Percentiles rank a stretch among this genome's conserved stretches.
Conservation (phyloP, 352 stramenopile species). For the Globisporangium megalacanthum region DNA sequence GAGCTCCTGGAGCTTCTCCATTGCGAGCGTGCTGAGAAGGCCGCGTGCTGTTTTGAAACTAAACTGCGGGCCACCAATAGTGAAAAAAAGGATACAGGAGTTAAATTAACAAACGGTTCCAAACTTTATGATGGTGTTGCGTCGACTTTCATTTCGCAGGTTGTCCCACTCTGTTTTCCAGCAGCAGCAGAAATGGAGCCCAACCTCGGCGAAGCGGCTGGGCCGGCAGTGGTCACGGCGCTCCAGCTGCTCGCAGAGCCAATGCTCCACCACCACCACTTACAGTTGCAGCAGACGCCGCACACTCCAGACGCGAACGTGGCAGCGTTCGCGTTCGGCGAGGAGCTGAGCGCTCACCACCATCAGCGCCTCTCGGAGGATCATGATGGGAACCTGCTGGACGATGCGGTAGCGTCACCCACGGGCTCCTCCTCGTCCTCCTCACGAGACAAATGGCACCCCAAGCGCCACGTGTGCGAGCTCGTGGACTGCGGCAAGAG, state of each 20-base stretch:
- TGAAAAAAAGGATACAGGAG: no score
- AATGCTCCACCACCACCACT: slow-evolving; percentile 4
- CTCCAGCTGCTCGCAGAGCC: slow-evolving; percentile 4
- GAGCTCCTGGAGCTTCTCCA: slow-evolving; percentile 88
- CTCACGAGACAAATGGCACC: slow-evolving; percentile 47
- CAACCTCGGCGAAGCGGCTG: not conserved
- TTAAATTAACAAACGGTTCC: no score
- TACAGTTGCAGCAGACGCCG: not conserved
- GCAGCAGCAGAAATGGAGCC: no score
- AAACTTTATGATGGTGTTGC: no score
- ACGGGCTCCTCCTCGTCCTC: slow-evolving; percentile 26
- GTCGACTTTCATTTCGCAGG: no score
- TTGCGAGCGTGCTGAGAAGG: slow-evolving; percentile 10
- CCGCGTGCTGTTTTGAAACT: no score
- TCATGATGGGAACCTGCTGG: slow-evolving; percentile 5
- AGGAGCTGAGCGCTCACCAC: slow-evolving; percentile 5
- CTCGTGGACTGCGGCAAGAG: slow-evolving; percentile 68
- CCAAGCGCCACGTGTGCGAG: slow-evolving; percentile 72
- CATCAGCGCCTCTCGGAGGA: not conserved
- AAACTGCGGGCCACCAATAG: no score
- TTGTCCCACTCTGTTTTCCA: no score
- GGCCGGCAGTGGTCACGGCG: not conserved
- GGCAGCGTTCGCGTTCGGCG: slow-evolving; percentile 6
- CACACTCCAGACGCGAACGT: not conserved
- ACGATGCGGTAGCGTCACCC: slow-evolving; percentile 15